phyloP scores from a whole-genome alignment of 2,329 filamentous ascomycete genomes.

The Spiromastix sp. region DNA sequence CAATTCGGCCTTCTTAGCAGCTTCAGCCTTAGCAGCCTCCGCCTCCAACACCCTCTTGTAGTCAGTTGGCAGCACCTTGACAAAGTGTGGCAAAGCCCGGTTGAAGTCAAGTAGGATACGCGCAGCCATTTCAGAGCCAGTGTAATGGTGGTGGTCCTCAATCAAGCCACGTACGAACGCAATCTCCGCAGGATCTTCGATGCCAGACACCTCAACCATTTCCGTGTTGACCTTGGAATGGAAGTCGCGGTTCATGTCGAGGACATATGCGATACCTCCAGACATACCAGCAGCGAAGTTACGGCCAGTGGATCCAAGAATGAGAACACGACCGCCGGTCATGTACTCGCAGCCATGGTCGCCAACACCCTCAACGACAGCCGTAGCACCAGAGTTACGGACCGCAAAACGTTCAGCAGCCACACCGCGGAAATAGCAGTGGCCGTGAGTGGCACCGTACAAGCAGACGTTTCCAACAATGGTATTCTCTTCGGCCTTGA shows the following conservation, averaged over 20 bases:
- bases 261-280: slow-evolving; percentile 88
- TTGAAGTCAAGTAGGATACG: slow-evolving; percentile 93
- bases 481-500: slow-evolving; percentile 93
- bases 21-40: slow-evolving; percentile 73
- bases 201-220: slow-evolving; percentile 82
- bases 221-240: slow-evolving; percentile 89
- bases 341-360: slow-evolving; percentile 98
- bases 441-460: slow-evolving; percentile 84
- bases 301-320: slow-evolving; percentile 80
- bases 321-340: slow-evolving; percentile 84
- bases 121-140: slow-evolving; percentile 86
- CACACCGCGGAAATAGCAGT: slow-evolving; percentile 93
- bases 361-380: slow-evolving; percentile 92
- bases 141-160: slow-evolving; percentile 97
- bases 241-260: slow-evolving; percentile 85
- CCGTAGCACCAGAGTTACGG: slow-evolving; percentile 88
- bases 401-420: slow-evolving; percentile 95
- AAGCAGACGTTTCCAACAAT: slow-evolving; percentile 89
- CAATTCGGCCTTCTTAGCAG: slow-evolving; percentile 75
- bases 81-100: slow-evolving; percentile 76
- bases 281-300: slow-evolving; percentile 99
- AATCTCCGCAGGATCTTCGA: slow-evolving; percentile 81
- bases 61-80: slow-evolving; percentile 88
- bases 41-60: slow-evolving; percentile 90
- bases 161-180: slow-evolving; percentile 83